phyloP scores from a whole-genome alignment of 148 eudicot species.

The Chenopodium quinoa region DNA sequence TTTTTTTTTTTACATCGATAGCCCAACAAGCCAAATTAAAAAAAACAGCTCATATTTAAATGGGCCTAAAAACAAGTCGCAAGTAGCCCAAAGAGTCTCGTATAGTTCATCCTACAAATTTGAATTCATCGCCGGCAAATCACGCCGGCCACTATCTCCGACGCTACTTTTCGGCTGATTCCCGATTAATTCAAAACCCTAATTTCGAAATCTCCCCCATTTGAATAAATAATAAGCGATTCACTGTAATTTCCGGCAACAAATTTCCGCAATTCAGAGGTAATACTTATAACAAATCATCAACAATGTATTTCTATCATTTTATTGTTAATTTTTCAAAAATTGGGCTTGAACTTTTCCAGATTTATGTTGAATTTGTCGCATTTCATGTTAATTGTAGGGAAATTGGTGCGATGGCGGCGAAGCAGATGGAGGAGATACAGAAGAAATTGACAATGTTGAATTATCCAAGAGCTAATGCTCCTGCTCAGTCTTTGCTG shows the following conservation, averaged over 20 bases:
- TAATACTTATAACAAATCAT: no score
- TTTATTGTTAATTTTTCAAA: no score
- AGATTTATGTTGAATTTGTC: no score
- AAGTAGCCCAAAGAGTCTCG: not conserved
- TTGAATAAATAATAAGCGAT: not conserved
- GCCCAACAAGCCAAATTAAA: no score
- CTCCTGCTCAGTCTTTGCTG: conserved; percentile 92
- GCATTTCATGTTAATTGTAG: not conserved
- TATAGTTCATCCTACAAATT: not conserved
- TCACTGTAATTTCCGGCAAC: no score
- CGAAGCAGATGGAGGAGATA: conserved; percentile 95
- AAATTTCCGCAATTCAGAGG: no score
- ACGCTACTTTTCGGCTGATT: not conserved
- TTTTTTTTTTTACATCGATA: no score
- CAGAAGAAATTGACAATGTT: conserved; percentile 74
- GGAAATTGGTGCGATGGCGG: conserved; percentile 48
- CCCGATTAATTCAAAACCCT: not conserved
- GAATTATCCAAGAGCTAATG: conserved; percentile 85
- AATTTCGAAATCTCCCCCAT: not conserved
- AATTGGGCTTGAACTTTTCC: no score
- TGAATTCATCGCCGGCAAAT: not conserved
- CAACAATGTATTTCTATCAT: no score
- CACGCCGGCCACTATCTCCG: not conserved
- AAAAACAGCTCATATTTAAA: no score
- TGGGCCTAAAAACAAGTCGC: not conserved